These are phyloP conservation scores for Grosmannia huntii DNA, from an alignment of 2,329 filamentous ascomycete genomes.

Conservation along the genomic window DNA sequence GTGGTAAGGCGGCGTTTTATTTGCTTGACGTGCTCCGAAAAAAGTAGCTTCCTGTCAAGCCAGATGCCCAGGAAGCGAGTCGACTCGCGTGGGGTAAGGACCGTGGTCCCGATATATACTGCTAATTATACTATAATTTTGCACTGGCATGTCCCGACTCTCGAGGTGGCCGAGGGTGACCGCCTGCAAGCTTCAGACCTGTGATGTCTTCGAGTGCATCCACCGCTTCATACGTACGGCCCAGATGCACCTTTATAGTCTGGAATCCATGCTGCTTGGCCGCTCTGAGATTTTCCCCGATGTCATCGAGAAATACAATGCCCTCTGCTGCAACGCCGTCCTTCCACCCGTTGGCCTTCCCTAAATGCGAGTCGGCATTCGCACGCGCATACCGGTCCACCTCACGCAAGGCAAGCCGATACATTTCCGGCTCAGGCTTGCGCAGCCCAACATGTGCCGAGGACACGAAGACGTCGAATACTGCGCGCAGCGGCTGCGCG, in stretches of 20 bases:
- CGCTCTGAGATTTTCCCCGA: conserved; percentile 82
- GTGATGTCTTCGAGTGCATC: conserved; percentile 65
- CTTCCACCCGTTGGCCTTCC: conserved; percentile 29
- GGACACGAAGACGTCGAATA: conserved; percentile 81
- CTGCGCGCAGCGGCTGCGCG: conserved; percentile 43
- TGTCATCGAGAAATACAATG: conserved; percentile 82
- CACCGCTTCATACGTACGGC: conserved; percentile 68
- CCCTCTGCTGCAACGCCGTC: conserved; percentile 48
- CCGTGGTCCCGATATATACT: too few relatives aligned
- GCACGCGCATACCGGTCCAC: conserved; percentile 49
- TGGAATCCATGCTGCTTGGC: conserved; percentile 61
- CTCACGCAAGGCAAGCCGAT: conserved; percentile 55
- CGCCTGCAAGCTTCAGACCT: conserved; percentile 49
- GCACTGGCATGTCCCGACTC: conserved; percentile 19
- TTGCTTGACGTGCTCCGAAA: too few relatives aligned
- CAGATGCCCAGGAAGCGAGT: too few relatives aligned
- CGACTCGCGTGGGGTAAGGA: too few relatives aligned
- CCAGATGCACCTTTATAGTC: conserved; percentile 76
- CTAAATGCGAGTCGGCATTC: conserved; percentile 28
- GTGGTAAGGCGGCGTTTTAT: too few relatives aligned
- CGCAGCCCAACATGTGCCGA: conserved; percentile 77
- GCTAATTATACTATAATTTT: conserved; percentile 26
- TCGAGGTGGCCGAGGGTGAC: conserved; percentile 29
- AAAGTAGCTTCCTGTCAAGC: too few relatives aligned
- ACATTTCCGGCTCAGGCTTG: conserved; percentile 78